Base-by-base conservation (phyloP, 2,329 filamentous ascomycete species). In the Xylariaceae sp. region DNA sequence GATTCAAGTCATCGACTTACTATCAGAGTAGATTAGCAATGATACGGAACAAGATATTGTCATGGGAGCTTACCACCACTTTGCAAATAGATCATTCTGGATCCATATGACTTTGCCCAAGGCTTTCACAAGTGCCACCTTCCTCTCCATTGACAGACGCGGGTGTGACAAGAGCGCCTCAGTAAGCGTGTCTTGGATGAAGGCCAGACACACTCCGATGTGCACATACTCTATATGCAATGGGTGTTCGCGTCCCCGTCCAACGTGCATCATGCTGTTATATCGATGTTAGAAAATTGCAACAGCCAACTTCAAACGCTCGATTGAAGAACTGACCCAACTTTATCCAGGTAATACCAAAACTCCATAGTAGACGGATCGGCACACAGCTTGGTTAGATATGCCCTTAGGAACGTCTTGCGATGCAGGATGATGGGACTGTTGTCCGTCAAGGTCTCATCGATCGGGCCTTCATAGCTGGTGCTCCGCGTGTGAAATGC, bases 21-120 rank as follows among this genome's bases (percentile, higher is more conserved):
- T 11, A 30, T 11, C 11, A 47, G 11, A 33, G n/a, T 12, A 2
- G 1, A 19, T 11, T 4, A 19, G 40, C 14, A 7, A 32, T 11
- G 15, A 44, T n/a, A 11, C 4, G 3, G 9, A 10, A 4, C 7
- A 18, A 22, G 15, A 3, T 10, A 11, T 39, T 45, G n/a, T 45
- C 10, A 15, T 43, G 22, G 11, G 42, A 48, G 53, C 53, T 22
- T 50, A 55, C 53, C 53, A 87, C 85, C 87, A 91, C 66, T 86
- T 87, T n/a, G 87, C 86, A 66, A 92, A 88, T 30, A 92, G 75
- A 66, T 92, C 88, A 64, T 92, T 92, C 68, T 92, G 89, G 58
- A 92, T 90, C 87, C 88, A 92, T 56, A 92, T 85, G 22, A 92
- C 83, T 67, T 94, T 92, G 54, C 82, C 82, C 18, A 92, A 74